Conservation (phyloP, 2,329 filamentous ascomycete genomes). For the Claviceps quebecensis region DNA sequence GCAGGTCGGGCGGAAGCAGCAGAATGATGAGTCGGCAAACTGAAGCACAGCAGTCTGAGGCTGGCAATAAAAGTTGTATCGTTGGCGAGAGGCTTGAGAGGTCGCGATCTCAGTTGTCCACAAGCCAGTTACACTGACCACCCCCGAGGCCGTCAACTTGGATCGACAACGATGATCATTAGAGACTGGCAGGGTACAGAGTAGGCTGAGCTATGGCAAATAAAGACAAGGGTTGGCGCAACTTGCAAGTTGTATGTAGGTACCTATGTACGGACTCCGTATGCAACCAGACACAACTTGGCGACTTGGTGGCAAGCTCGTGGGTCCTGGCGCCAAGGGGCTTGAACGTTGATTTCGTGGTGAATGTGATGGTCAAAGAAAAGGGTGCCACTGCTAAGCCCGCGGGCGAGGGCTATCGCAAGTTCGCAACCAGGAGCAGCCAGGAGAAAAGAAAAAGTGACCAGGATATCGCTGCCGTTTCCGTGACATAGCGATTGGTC, state of each 20-base stretch:
- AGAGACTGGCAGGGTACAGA: not conserved
- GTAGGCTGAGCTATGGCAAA: not conserved
- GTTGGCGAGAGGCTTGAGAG: not conserved
- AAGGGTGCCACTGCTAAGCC: not conserved
- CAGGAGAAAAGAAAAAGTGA: constrained; percentile 17
- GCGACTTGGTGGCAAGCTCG: not conserved
- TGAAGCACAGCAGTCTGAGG: not conserved
- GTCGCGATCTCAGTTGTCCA: not conserved
- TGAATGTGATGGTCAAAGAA: not conserved
- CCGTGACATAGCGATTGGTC: not conserved
- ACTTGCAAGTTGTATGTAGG: not conserved
- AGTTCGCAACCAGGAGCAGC: constrained; percentile 31
- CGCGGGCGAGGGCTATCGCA: not conserved
- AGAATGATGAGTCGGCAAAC: no score
- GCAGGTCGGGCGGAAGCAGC: no score
- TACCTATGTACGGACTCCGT: no score
- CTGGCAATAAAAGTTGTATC: not conserved
- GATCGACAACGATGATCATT: not conserved
- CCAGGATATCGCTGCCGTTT: not conserved
- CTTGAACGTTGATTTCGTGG: not conserved
- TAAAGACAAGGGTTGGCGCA: not conserved
- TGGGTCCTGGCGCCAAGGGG: not conserved
- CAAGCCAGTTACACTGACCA: not conserved
- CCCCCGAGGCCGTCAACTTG: not conserved
- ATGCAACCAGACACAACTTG: not conserved